A percentile compares a stretch with the other conserved stretches of the same genome.
These are phyloP conservation scores for Kodamaea arcana DNA, from an alignment of 1,139 yeast genomes.

Conservation along the genomic window DNA sequence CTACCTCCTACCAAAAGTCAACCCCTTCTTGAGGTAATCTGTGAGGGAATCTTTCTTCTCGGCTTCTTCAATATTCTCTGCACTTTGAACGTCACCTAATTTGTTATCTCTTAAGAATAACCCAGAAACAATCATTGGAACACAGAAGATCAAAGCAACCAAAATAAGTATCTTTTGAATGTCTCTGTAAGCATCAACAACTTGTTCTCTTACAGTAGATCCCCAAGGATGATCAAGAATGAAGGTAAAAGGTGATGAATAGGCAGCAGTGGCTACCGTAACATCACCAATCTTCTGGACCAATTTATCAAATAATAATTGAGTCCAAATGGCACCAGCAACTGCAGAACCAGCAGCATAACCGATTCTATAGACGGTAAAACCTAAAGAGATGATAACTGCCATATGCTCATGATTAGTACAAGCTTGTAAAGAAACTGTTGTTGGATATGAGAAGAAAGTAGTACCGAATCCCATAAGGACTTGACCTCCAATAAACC, in stretches of 20 bases:
- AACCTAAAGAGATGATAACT: constrained; percentile 28
- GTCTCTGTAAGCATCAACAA: constrained; percentile 30
- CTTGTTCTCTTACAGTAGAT: constrained; percentile 26
- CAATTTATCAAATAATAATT: constrained; percentile 19
- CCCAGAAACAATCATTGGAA: constrained; percentile 27
- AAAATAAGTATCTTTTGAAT: constrained; percentile 31
- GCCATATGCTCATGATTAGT: constrained; percentile 39
- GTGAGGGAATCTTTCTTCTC: constrained; percentile 1
- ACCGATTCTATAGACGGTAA: constrained; percentile 34
- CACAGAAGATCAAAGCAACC: constrained; percentile 30
- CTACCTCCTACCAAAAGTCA: no score
- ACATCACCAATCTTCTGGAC: constrained; percentile 18
- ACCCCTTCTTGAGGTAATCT: constrained; percentile 1
- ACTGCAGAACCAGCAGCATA: constrained; percentile 33
- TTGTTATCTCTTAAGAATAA: constrained; percentile 33
- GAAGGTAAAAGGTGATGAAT: constrained; percentile 26
- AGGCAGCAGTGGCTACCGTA: constrained; percentile 25
- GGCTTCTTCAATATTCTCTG: constrained; percentile 3
- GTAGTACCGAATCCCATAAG: constrained; percentile 36
- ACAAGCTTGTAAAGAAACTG: constrained; percentile 31
- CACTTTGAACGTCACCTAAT: constrained; percentile 16
- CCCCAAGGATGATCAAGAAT: constrained; percentile 28
- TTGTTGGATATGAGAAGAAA: constrained; percentile 34
- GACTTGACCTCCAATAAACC: constrained; percentile 32
- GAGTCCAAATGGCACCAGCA: constrained; percentile 40